Evolutionary conservation across 768 basidiomycete species (phyloP).

Genomic region (Russula sp.): DNA sequence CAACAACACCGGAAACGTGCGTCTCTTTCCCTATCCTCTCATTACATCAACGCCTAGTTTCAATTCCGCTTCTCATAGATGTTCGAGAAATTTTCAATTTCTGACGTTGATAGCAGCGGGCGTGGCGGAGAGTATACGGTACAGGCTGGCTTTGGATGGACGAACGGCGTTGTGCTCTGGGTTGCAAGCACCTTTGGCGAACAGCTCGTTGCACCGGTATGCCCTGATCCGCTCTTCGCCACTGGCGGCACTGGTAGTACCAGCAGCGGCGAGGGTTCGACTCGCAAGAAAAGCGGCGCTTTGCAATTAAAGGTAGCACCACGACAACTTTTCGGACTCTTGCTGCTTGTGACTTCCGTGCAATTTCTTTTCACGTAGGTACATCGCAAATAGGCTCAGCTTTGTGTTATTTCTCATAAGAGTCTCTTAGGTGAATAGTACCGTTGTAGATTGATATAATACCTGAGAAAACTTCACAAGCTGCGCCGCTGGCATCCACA

Average conservation of each 20-base stretch:
- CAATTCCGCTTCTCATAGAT: conserved; percentile 46
- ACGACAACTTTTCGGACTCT: background rate
- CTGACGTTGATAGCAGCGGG: conserved; percentile 76
- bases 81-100: conserved; percentile 84
- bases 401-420: background rate
- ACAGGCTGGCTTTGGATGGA: conserved; percentile 83
- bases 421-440: background rate
- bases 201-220: conserved; percentile 33
- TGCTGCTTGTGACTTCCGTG: background rate
- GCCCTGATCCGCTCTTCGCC: conserved; percentile 44
- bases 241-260: background rate
- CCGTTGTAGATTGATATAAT: background rate
- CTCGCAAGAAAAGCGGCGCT: background rate
- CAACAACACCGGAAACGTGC: conserved; percentile 69
- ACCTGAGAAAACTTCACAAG: too few relatives aligned
- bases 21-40: conserved; percentile 33
- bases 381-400: background rate
- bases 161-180: conserved; percentile 82
- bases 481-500: too few relatives aligned
- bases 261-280: background rate
- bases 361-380: conserved; percentile 3
- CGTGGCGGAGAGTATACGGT: conserved; percentile 86
- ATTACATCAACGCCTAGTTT: background rate
- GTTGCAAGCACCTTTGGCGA: conserved; percentile 64
- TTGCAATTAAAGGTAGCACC: background rate